A percentile compares a stretch with the other conserved stretches of the same genome.
phyloP scores from a whole-genome alignment of 2,329 filamentous ascomycete genomes.

The Fusarium sp. region DNA sequence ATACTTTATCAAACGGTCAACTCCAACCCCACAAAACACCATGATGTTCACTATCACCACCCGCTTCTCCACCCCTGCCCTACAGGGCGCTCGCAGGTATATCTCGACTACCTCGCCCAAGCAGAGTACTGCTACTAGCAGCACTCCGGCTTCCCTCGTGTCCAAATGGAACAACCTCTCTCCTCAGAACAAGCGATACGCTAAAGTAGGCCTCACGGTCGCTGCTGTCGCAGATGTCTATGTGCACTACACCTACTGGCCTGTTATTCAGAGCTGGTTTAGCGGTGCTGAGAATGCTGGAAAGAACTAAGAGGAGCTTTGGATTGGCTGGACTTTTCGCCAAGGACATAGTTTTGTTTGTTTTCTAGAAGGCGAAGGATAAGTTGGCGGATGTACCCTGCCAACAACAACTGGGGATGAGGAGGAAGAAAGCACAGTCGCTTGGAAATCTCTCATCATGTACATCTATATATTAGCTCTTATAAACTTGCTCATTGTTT shows the following conservation, averaged over 20 bases:
- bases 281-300: neutral
- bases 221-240: constrained; percentile 42
- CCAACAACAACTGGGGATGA: neutral
- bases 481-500: neutral
- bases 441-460: neutral
- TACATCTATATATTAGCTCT: neutral
- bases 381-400: neutral
- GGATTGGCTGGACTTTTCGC: neutral
- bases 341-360: neutral
- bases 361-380: neutral
- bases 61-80: constrained; percentile 32
- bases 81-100: constrained; percentile 24
- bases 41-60: constrained; percentile 38
- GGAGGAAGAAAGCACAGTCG: neutral
- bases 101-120: constrained; percentile 41
- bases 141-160: neutral
- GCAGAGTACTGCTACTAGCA: constrained; percentile 10
- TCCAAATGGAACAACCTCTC: constrained; percentile 46
- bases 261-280: constrained; percentile 29
- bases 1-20: neutral
- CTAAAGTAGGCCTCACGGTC: constrained; percentile 34
- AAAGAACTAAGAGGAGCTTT: neutral
- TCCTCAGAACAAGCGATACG: constrained; percentile 44
- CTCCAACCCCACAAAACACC: neutral
- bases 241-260: constrained; percentile 46